Evolutionary conservation across 352 stramenopile genomes (phyloP).

Genomic region (Aphanomyces astaci): DNA sequence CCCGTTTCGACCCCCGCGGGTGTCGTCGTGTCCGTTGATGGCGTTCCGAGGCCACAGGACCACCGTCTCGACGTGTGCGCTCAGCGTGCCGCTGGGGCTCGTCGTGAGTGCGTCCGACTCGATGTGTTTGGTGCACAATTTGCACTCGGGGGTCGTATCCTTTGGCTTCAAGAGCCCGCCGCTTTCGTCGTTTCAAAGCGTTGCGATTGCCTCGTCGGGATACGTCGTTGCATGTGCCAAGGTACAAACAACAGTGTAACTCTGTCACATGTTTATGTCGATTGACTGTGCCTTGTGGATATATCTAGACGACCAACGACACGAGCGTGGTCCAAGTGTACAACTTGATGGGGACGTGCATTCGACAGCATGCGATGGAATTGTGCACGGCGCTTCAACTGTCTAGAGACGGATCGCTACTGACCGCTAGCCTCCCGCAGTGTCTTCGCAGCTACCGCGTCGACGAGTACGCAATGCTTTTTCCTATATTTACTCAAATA

Average conservation of each 20-base stretch:
- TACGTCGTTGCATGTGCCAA: constrained; percentile 7
- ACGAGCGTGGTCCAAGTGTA: constrained; percentile 50
- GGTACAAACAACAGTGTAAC: background rate
- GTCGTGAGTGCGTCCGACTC: constrained; percentile 52
- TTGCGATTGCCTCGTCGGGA: background rate
- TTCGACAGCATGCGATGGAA: constrained; percentile 42
- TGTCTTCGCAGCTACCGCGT: constrained; percentile 61
- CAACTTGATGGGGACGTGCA: constrained; percentile 52
- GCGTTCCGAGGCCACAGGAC: constrained; percentile 50
- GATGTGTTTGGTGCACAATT: constrained; percentile 43
- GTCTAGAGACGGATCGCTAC: constrained; percentile 57
- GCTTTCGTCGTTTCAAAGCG: background rate
- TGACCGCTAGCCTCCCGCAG: constrained; percentile 41
- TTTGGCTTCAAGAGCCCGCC: constrained; percentile 2
- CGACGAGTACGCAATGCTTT: constrained; percentile 55
- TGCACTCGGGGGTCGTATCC: constrained; percentile 6
- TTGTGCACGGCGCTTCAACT: constrained; percentile 42
- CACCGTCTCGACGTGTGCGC: constrained; percentile 45
- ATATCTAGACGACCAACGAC: background rate
- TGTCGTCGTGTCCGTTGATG: constrained; percentile 58
- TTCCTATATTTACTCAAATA: background rate
- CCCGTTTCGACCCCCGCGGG: constrained; percentile 59
- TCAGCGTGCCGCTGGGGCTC: constrained; percentile 57
- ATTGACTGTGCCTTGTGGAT: too few species aligned
- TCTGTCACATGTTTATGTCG: too few species aligned